A percentile compares a stretch with the other conserved stretches of the same genome.
phyloP scores from a whole-genome alignment of 345 rosid genomes.

The Angophora floribunda region DNA sequence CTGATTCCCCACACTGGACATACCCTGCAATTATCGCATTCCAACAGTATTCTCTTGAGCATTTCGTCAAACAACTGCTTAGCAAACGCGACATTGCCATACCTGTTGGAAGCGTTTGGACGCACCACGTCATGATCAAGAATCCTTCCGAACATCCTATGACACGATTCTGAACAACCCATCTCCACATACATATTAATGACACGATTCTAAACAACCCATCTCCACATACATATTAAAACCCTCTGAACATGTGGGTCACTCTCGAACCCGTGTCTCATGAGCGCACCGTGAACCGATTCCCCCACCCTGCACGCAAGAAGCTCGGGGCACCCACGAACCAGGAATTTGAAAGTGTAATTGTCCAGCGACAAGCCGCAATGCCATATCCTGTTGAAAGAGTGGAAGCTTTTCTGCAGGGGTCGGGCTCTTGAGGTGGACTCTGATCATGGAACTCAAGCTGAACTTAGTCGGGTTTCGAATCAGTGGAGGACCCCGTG shows the following conservation, averaged over 20 bases:
- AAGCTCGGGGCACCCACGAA: neutral
- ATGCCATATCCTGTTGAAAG: slow-evolving; percentile 19
- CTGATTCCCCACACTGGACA: slow-evolving; percentile 32
- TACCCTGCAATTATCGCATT: slow-evolving; percentile 56
- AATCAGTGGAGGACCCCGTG: slow-evolving; percentile 29
- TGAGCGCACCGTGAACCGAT: slow-evolving; percentile 23
- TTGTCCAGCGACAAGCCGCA: slow-evolving; percentile 37
- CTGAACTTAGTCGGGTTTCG: slow-evolving; percentile 34
- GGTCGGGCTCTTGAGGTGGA: slow-evolving; percentile 31
- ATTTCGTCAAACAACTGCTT: slow-evolving; percentile 42
- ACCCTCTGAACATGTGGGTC: slow-evolving; percentile 41
- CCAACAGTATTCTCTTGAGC: slow-evolving; percentile 36
- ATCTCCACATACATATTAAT: slow-evolving; percentile 41
- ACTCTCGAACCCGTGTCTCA: slow-evolving; percentile 31
- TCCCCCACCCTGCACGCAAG: slow-evolving; percentile 18
- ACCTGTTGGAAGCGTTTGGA: slow-evolving; percentile 48
- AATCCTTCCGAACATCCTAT: slow-evolving; percentile 20
- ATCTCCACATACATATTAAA: neutral
- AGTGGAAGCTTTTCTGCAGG: slow-evolving; percentile 27
- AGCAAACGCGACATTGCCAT: slow-evolving; percentile 39
- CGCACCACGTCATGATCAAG: slow-evolving; percentile 39
- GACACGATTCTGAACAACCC: slow-evolving; percentile 30
- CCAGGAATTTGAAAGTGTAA: slow-evolving; percentile 47
- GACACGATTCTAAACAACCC: slow-evolving; percentile 8
- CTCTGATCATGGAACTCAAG: slow-evolving; percentile 50